Evolutionary conservation across 371 early-diverging fungal species (phyloP), one percentile per base, ranked within the genome.

Genomic region (Lichtheimia ramosa): DNA sequence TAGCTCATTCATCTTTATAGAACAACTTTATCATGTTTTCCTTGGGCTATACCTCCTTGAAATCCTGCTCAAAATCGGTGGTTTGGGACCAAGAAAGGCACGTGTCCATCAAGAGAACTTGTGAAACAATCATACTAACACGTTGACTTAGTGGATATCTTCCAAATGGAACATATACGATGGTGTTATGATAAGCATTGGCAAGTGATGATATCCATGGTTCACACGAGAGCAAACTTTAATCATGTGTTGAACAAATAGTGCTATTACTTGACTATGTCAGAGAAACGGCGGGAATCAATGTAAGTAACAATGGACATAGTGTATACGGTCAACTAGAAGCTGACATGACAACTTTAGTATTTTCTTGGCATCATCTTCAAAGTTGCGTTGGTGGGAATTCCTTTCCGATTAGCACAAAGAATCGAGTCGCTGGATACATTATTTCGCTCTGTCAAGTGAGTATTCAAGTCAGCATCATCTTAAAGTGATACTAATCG

Each of bases 91-190:
- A 34, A 69, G 63, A 25, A 79, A 77, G 69, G 82, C 75, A 65
- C 41, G 58, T 14, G 2, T n/a, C 14, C 16, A 28, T 13, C 3
- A 20, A 23, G n/a, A 21, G 20, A 6, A 16, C 40, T 40, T 20
- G 0, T 24, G 2, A 50, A 24, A 10, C 50, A 20, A 1, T 4
- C 28, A 51, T 34, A 16, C 12, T n/a, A 46, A n/a, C n/a, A 14
- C 14, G 42, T 16, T 16, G 48, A 10, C 59, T 0, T 69, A 82
- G 73, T 81, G 77, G 77, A 51, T 65, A 3, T 69, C 74, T 10
- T 71, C 72, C 0, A 65, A 65, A 43, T 83, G 83, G 83, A 81
- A 81, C 43, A 56, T 81, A 14, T 81, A 78, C 58, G 83, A 81
- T 56, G 54, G 68, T 14, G 55, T 54, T 18, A 62, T 83, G 20